These are phyloP conservation scores for Aspergillaceae sp. DNA, from an alignment of 2,329 filamentous ascomycete species.

Conservation along the genomic window DNA sequence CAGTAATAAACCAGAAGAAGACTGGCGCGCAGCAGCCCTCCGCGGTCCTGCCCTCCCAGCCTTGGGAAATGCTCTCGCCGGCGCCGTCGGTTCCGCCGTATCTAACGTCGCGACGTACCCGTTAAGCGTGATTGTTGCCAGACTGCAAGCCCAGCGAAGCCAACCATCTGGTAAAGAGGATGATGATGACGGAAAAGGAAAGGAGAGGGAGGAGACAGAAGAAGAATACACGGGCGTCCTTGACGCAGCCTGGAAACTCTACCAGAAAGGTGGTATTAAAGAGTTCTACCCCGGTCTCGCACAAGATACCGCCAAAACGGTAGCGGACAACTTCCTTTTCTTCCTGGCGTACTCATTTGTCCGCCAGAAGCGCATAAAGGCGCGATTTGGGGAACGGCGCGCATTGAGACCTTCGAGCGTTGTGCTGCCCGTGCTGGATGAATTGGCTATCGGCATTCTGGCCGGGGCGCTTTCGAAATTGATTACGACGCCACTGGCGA, in stretches of 20 bases:
- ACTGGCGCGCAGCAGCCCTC: conserved; percentile 25
- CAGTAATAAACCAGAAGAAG: conserved; percentile 22
- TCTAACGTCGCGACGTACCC: conserved; percentile 75
- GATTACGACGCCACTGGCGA: conserved; percentile 71
- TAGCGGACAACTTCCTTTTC: conserved; percentile 73
- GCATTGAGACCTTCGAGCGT: conserved; percentile 17
- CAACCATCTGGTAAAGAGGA: conserved; percentile 38
- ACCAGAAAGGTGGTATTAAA: conserved; percentile 59
- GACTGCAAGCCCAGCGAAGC: conserved; percentile 65
- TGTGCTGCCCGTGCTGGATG: conserved; percentile 55
- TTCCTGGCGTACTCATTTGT: conserved; percentile 68
- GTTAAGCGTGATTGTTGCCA: conserved; percentile 70
- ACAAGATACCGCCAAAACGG: conserved; percentile 57
- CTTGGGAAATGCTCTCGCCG: conserved; percentile 72
- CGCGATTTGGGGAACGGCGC: conserved; percentile 16
- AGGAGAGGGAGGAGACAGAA: conserved; percentile 4
- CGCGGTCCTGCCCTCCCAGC: conserved; percentile 53
- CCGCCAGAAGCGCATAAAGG: conserved; percentile 37
- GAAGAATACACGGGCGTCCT: conserved; percentile 56
- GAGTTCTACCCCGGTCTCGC: conserved; percentile 63
- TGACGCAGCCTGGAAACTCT: conserved; percentile 65
- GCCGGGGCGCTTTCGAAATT: conserved; percentile 68
- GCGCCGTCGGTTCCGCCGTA: conserved; percentile 67
- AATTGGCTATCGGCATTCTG: conserved; percentile 60
- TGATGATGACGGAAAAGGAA: conserved; percentile 43